Conservation (phyloP, 768 basidiomycete species). For the Podaxis sp. region DNA sequence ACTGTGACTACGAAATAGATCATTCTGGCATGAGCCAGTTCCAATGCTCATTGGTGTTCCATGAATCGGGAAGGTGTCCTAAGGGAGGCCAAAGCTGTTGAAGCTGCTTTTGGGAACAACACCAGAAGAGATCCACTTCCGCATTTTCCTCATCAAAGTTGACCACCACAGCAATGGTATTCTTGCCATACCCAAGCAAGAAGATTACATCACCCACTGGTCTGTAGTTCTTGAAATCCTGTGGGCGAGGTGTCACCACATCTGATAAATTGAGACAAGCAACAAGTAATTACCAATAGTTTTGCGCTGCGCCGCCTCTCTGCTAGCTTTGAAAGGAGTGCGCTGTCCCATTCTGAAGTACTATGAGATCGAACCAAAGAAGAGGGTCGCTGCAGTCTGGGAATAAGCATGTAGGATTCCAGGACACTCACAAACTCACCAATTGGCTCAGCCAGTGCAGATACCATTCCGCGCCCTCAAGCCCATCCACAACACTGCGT, state of each 20-base stretch:
- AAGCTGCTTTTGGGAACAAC: no score
- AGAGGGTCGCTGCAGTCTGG: background rate
- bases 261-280: background rate
- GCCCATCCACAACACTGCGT: no score
- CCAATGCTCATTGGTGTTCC: no score
- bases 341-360: background rate
- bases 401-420: background rate
- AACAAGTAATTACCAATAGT: background rate
- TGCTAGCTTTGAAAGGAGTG: background rate
- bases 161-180: background rate
- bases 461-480: no score
- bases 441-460: background rate
- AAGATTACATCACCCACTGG: background rate
- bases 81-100: no score
- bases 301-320: background rate
- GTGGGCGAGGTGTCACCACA: background rate
- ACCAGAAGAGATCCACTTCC: no score
- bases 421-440: background rate
- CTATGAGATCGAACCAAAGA: background rate
- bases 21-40: no score
- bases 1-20: no score
- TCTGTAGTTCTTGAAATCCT: background rate
- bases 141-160: no score
- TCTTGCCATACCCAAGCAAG: background rate
- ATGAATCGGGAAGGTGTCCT: no score